A percentile compares a stretch with the other conserved stretches of the same genome.
Evolutionary conservation across 257 asterid genomes (phyloP).

Genomic region (Nicotiana undulata): DNA sequence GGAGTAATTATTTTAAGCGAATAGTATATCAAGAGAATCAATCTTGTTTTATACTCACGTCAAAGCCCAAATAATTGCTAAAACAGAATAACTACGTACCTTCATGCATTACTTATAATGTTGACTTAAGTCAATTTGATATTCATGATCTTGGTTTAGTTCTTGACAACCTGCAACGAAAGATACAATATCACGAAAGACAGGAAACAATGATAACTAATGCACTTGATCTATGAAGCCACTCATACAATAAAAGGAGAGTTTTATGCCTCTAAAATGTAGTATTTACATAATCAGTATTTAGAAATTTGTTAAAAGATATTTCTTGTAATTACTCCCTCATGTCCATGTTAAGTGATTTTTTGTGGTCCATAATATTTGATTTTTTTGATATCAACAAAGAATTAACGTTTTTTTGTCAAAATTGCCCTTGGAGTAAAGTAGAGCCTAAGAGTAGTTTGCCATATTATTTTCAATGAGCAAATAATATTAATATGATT

Average conservation of each 20-base stretch:
- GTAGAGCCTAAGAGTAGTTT: too few relatives aligned
- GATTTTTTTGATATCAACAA: too few relatives aligned
- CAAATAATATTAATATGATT: too few relatives aligned
- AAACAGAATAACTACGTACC: not conserved
- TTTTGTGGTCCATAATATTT: too few relatives aligned
- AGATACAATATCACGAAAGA: not conserved
- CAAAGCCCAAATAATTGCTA: not conserved
- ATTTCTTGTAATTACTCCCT: too few relatives aligned
- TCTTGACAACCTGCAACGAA: not conserved
- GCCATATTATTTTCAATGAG: too few relatives aligned
- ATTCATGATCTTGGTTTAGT: not conserved
- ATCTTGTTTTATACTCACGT: not conserved
- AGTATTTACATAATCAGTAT: not conserved
- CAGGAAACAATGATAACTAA: not conserved
- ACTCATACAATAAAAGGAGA: not conserved
- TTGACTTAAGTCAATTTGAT: not conserved
- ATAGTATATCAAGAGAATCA: not conserved
- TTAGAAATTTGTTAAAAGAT: not conserved
- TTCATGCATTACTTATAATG: not conserved
- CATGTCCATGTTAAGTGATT: too few relatives aligned
- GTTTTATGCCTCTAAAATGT: not conserved
- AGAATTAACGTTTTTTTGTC: too few relatives aligned
- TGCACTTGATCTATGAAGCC: not conserved
- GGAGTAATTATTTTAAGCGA: not conserved
- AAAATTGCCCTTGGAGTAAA: too few relatives aligned